Base-by-base conservation (phyloP, 805 yeast species). In the Ogataea saltuana region DNA sequence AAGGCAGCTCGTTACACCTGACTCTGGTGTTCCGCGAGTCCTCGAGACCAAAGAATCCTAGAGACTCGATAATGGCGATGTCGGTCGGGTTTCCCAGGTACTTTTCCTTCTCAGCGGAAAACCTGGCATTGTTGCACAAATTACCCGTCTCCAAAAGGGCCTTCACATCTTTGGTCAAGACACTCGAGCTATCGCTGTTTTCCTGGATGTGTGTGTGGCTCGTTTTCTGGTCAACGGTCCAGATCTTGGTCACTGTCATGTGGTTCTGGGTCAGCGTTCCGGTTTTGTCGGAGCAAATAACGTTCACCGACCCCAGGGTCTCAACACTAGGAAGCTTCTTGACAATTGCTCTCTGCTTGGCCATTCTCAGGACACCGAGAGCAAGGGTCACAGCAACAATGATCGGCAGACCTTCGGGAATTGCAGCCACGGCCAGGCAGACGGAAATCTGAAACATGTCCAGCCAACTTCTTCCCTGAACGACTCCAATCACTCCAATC, bases 391-490 rank as follows among this genome's bases (percentile, higher is more conserved):
- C 99, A 5, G 99, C 91, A 30, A 93, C 99, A 63, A 93, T 93
- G 57, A 93, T 93, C 0, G 99, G 99, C 53, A 93, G 76, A 42
- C 99, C 99, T 67, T 93, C 99, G 4, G 99, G 99, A 55, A 93
- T 93, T 3, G 99, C 99, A 39, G 99, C 99, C 15, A 93, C 99
- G 3, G 99, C 99, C 49, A 93, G 73, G 1, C 97, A 89, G 8
- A 93, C 99, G 1, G 97, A 88, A 45, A 93, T 89, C 64, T 91
- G 97, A 68, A 93, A 91, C 97, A 95, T 93, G 50, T 93, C 98
- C 45, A 93, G 75, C 97, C 97, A 90, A 8, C 86, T 76, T 49
- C 95, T 84, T 37, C 99, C 98, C 69, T 93, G 96, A 36, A 88
- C 45, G 16, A 93, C 74, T 45, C 99, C 99, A 53, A 93, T 75